Conservation (phyloP, 1,284 basidiomycete species). For the Puccinia triticina region DNA sequence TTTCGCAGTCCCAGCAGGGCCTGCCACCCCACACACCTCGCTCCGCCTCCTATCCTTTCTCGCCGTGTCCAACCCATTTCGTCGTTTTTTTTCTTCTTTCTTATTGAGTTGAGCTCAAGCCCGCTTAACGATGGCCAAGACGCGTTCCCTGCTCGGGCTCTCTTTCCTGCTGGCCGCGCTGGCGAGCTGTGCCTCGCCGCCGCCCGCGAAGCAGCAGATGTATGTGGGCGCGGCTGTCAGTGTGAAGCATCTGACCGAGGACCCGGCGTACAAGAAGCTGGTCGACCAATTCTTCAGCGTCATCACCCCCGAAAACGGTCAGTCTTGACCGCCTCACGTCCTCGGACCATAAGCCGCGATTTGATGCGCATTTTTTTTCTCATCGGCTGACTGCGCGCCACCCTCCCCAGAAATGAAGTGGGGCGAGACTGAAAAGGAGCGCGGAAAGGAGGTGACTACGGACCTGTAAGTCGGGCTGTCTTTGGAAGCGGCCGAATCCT, state of each 20-base stretch:
- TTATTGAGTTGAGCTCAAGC: not conserved
- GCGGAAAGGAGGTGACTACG: not conserved
- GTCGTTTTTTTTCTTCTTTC: not conserved
- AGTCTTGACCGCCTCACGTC: not conserved
- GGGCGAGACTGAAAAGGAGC: not conserved
- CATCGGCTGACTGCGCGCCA: not conserved
- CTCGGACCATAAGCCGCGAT: no score
- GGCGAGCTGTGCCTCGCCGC: not conserved
- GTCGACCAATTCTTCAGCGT: not conserved
- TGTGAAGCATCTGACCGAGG: not conserved
- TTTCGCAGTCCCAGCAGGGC: not conserved
- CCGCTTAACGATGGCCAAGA: not conserved
- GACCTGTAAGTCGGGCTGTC: not conserved
- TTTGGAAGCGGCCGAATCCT: not conserved
- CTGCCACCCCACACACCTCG: not conserved
- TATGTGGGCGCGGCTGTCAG: conserved; percentile 17
- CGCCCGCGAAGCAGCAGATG: not conserved
- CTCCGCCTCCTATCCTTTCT: not conserved
- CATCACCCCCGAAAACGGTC: conserved; percentile 18
- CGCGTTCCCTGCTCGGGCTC: not conserved
- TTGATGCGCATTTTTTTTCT: not conserved
- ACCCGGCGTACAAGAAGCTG: conserved; percentile 5
- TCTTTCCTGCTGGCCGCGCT: not conserved
- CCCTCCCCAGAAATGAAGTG: conserved; percentile 18
- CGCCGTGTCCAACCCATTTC: not conserved